Evolutionary conservation across 2,329 filamentous ascomycete genomes (phyloP), one percentile per base, ranked within the genome.

Genomic region (Fusarium buharicum): DNA sequence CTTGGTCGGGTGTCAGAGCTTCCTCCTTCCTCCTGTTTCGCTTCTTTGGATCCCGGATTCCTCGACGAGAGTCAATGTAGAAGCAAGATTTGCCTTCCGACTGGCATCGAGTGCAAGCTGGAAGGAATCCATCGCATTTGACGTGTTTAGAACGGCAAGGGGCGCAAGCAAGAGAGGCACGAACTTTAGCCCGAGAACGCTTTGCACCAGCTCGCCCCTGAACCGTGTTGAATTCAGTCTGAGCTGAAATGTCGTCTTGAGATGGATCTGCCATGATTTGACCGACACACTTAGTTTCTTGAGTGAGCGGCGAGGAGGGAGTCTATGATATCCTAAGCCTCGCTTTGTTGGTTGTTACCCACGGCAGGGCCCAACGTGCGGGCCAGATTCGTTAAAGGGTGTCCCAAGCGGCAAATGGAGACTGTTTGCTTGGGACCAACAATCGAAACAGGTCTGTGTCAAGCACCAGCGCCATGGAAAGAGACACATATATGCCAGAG

Each of bases 91-190:
- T 60, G 6, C 49, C 37, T 14, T 68, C 66, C 4, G 36, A 20
- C 33, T 47, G 55, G 38, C 68, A 70, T 39, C 68, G 68, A 14
- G 38, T 44, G 33, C 68, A 70, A n/a, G 34, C 22, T 10, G 64
- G 67, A 6, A 51, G 16, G 8, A 7, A 43, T 8, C 66, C 66
- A 40, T 68, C 57, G 28, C 68, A 70, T 43, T 48, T 69, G 31
- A 51, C 36, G 48, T 70, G 68, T 43, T 55, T 70, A 31, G 30
- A 55, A 18, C 68, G 68, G 36, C 68, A 70, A 24, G 55, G 44
- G 13, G 57, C 17, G 18, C 68, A 70, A 22, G 68, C 68, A 8
- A 67, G 43, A 40, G 68, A 68, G 22, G 62, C 57, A 28, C 68
- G 68, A 8, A 44, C n/a, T 11, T 17, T 53, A 17, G 66, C 47